A percentile compares a stretch with the other conserved stretches of the same genome.
Evolutionary conservation across 345 rosid genomes (phyloP).

Genomic region (Citrus glauca): DNA sequence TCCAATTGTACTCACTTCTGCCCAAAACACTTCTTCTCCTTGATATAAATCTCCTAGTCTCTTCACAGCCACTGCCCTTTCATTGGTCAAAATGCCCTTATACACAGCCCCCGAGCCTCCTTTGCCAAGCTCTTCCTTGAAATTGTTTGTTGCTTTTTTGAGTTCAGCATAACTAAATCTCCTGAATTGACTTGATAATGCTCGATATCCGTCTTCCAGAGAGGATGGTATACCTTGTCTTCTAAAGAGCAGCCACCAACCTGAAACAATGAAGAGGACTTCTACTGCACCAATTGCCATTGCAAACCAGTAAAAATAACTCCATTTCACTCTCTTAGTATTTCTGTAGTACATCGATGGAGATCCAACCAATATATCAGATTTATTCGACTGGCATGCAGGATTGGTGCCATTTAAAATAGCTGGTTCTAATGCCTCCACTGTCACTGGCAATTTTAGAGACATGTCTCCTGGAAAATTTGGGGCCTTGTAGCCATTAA

Average conservation of each 20-base stretch:
- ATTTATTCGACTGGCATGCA: background rate
- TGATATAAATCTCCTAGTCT: slow-evolving; percentile 37
- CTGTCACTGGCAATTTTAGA: slow-evolving; percentile 26
- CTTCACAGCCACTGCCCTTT: slow-evolving; percentile 48
- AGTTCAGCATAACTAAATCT: slow-evolving; percentile 32
- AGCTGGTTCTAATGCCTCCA: background rate
- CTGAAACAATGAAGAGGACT: slow-evolving; percentile 18
- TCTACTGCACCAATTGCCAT: slow-evolving; percentile 31
- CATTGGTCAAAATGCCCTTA: slow-evolving; percentile 38
- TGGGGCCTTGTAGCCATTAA: slow-evolving; percentile 33
- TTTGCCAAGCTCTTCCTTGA: slow-evolving; percentile 37
- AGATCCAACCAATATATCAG: background rate
- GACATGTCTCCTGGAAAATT: slow-evolving; percentile 20
- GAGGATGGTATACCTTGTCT: background rate
- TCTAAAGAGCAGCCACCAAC: slow-evolving; percentile 33
- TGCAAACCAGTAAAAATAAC: slow-evolving; percentile 36
- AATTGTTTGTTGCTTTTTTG: slow-evolving; percentile 31
- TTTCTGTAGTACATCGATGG: slow-evolving; percentile 14
- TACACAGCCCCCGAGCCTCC: slow-evolving; percentile 52
- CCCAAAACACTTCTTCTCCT: slow-evolving; percentile 47
- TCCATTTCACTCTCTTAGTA: slow-evolving; percentile 28
- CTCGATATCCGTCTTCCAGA: slow-evolving; percentile 25
- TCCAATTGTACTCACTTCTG: slow-evolving; percentile 51
- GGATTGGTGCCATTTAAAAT: slow-evolving; percentile 9
- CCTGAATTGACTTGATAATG: slow-evolving; percentile 25